Base-by-base conservation (phyloP, 148 eudicot species). In the Hydrangea macrophylla region DNA sequence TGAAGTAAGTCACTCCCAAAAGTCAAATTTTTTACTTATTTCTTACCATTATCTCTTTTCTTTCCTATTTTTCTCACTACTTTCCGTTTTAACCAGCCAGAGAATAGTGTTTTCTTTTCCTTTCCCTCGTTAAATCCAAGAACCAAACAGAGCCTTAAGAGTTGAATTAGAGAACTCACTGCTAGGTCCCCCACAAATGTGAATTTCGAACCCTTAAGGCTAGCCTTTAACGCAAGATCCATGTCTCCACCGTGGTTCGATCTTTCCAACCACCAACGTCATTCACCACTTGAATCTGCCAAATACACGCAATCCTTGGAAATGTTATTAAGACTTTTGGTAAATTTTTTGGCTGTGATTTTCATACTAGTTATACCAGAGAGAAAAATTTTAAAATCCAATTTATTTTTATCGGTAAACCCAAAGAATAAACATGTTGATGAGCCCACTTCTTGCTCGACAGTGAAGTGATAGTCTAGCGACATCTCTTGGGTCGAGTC, bases 221-320 rank as follows among this genome's bases (percentile, higher is more conserved):
- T 74, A 32, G 86, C 83, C 36, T 83, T 55, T 23, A 82, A 78
- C 7, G 86, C 83, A 28, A 82, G 79, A 71, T 82, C 86, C 83
- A 82, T 82, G 62, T 82, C 86, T 63, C 83, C 1, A 82, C 83
- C 1, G 83, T 82, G 20, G 86, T 82, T 58, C 85, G 61, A 45
- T 82, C 86, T 79, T 82, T 82, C 86, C 83, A 82, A 2, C 86
- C 86, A 50, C 86, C 81, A 17, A 83, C 86, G 55, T 82, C 86
- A 22, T 79, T 45, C 27, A 82, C 39, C 55, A 81, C 86, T 58
- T 35, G 55, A 12, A 82, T 62, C 33, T 83, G 35, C 86, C 86
- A 82, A 24, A 82, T 79, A 25, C 86, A 83, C 55, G 81, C 86
- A 61, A 83, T 81, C 55, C 85, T 82, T 75, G 12, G 28, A 40